Evolutionary conservation across 148 eudicot species (phyloP).

Genomic region (Nyssa sinensis): DNA sequence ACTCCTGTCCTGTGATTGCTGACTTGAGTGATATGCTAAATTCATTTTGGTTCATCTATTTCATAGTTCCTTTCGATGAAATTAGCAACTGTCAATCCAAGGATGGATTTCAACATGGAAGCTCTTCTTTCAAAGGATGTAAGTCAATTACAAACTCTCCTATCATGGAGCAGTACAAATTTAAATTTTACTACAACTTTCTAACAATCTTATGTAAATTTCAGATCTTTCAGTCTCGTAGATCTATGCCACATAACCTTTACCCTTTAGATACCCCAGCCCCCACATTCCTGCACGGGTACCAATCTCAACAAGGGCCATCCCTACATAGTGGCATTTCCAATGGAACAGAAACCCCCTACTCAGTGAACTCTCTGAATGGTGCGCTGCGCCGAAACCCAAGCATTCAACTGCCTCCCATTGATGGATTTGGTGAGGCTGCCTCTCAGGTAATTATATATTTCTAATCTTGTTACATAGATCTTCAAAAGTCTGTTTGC

Average conservation of each 20-base stretch:
- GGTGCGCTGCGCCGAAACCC: slow-evolving; percentile 24
- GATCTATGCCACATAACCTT: slow-evolving; percentile 40
- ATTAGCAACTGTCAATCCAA: slow-evolving; percentile 71
- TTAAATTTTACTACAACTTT: too few species aligned
- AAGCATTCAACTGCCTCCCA: slow-evolving; percentile 34
- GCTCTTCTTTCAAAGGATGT: slow-evolving; percentile 81
- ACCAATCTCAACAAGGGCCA: slow-evolving; percentile 38
- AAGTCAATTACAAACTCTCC: slow-evolving; percentile 24
- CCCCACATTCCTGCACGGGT: slow-evolving; percentile 32
- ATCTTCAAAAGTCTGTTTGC: neutral
- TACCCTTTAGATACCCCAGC: slow-evolving; percentile 49
- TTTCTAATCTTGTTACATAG: neutral
- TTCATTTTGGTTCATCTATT: slow-evolving; percentile 2
- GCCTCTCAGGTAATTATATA: slow-evolving; percentile 47
- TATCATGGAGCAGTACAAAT: neutral
- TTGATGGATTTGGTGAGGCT: slow-evolving; percentile 46
- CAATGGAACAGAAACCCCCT: slow-evolving; percentile 38
- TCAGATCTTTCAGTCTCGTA: slow-evolving; percentile 55
- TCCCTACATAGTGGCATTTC: slow-evolving; percentile 25
- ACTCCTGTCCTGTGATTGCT: too few species aligned
- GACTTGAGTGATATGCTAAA: neutral
- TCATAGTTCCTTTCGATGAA: slow-evolving; percentile 87
- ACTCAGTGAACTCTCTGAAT: slow-evolving; percentile 28
- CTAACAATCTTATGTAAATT: slow-evolving; percentile 1
- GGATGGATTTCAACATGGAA: slow-evolving; percentile 67